Percentiles rank a stretch among this genome's conserved stretches.
Conservation (phyloP, 2,329 filamentous ascomycete genomes). For the Pezicula rhizophila region DNA sequence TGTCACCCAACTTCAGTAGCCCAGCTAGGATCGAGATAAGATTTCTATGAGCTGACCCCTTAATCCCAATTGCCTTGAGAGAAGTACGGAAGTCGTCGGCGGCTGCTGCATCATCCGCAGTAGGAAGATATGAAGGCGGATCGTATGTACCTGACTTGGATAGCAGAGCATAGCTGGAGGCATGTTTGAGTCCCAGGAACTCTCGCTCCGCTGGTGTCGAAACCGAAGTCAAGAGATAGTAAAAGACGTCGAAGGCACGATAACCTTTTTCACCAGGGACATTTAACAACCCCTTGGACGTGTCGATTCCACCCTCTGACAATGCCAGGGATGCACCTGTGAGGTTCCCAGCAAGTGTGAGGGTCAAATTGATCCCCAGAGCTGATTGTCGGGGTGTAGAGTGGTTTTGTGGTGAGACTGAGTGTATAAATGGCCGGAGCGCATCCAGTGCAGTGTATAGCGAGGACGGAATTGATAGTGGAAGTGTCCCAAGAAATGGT, state of each 20-base stretch:
- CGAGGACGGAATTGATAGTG: constrained; percentile 68
- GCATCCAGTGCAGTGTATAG: constrained; percentile 76
- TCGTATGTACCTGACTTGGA: constrained; percentile 79
- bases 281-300: constrained; percentile 69
- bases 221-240: constrained; percentile 88
- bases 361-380: constrained; percentile 72
- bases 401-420: constrained; percentile 85
- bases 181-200: constrained; percentile 72
- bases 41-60: constrained; percentile 73
- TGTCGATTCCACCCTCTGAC: constrained; percentile 84
- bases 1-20: constrained; percentile 86
- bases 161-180: constrained; percentile 72
- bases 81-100: constrained; percentile 88
- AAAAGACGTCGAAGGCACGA: constrained; percentile 95
- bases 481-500: constrained; percentile 76
- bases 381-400: constrained; percentile 74
- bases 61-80: constrained; percentile 89
- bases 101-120: constrained; percentile 84
- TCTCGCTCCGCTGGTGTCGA: constrained; percentile 86
- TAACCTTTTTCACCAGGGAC: constrained; percentile 76
- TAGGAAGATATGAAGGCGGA: constrained; percentile 82
- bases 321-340: constrained; percentile 70
- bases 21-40: constrained; percentile 82
- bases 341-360: constrained; percentile 75
- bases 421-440: constrained; percentile 78